Evolutionary conservation across 176 grass and related monocot genomes (phyloP), one percentile per base, ranked within the genome.

Genomic region (Puya raimondii): DNA sequence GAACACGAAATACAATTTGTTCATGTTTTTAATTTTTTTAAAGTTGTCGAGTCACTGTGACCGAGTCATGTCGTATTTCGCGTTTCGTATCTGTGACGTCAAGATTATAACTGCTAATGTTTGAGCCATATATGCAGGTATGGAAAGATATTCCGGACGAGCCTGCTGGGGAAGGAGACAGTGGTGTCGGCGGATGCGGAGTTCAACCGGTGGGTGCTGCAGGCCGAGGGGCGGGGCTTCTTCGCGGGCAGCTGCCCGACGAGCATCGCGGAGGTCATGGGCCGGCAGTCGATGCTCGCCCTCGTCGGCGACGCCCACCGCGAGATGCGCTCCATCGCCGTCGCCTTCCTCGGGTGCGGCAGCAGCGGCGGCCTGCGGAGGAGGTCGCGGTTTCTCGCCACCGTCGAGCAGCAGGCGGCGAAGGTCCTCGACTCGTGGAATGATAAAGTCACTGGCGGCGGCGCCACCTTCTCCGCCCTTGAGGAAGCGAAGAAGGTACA

Each of bases 401-500:
- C 76, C 63, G 72, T 83, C 12, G 80, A 83, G 57, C 67, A 47
- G 2, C 67, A 78, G 70, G 48, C 68, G 3, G 20, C 72, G 6
- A 51, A 51, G 8, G 29, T 83, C 25, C 66, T 83, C 61, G 10
- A 63, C 21, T 59, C 80, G 0, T 83, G 80, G 80, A 78, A 66
- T 5, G 80, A 83, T 33, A 33, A 5, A 33, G 29, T 4, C 3
- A 2, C 4, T 0, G 29, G 29, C 4, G 29, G 3, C 47, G 50
- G 49, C 53, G 21, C 68, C 26, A 14, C 50, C 33, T 56, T 83
- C 18, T 83, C 80, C 13, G 74, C 49, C 67, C 42, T 47, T 14
- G 68, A 77, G 26, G 74, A 77, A 16, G 74, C 67, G 3, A 83
- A 83, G 70, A 83, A 83, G 63, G 80, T 83, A 58, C 29, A 33